A percentile compares a stretch with the other conserved stretches of the same genome.
Conservation (phyloP, 805 yeast species). For the Starmerella roubikii region DNA sequence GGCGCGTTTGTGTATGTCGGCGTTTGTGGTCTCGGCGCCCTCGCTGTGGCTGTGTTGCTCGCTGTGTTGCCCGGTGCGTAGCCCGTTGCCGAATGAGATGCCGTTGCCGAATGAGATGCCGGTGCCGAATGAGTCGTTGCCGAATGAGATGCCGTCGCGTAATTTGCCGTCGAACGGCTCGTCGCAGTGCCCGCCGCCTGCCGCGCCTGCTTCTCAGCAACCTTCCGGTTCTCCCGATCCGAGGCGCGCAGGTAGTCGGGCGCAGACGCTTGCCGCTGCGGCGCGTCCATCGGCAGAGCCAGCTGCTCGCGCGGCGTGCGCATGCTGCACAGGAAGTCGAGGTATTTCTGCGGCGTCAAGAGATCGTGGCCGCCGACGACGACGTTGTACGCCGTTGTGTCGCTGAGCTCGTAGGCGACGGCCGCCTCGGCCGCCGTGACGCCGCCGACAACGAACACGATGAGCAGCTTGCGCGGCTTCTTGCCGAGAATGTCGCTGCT, state of each 20-base stretch:
- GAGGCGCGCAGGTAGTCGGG: slow-evolving; percentile 22
- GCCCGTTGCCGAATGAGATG: no score
- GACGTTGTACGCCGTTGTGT: slow-evolving; percentile 46
- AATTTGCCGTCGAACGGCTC: no score
- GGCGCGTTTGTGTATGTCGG: neutral
- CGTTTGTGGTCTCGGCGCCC: neutral
- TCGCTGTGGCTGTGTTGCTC: neutral
- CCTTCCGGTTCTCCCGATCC: slow-evolving; percentile 5
- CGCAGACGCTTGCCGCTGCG: slow-evolving; percentile 17
- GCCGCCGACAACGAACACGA: slow-evolving; percentile 83
- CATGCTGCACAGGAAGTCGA: slow-evolving; percentile 23
- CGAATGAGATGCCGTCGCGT: no score
- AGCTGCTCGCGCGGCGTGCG: slow-evolving; percentile 22
- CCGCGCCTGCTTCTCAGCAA: neutral
- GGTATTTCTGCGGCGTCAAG: slow-evolving; percentile 31
- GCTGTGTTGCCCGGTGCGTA: neutral
- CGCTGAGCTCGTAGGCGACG: slow-evolving; percentile 56
- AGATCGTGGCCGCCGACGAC: slow-evolving; percentile 71
- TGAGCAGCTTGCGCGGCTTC: slow-evolving; percentile 29
- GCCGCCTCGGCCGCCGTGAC: slow-evolving; percentile 70
- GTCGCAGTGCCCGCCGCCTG: no score
- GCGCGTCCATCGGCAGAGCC: slow-evolving; percentile 23
- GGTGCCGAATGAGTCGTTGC: no score
- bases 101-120: no score
- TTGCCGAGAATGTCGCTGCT: neutral